Evolutionary conservation across 1,284 basidiomycete species (phyloP).

Genomic region (Malassezia restricta): DNA sequence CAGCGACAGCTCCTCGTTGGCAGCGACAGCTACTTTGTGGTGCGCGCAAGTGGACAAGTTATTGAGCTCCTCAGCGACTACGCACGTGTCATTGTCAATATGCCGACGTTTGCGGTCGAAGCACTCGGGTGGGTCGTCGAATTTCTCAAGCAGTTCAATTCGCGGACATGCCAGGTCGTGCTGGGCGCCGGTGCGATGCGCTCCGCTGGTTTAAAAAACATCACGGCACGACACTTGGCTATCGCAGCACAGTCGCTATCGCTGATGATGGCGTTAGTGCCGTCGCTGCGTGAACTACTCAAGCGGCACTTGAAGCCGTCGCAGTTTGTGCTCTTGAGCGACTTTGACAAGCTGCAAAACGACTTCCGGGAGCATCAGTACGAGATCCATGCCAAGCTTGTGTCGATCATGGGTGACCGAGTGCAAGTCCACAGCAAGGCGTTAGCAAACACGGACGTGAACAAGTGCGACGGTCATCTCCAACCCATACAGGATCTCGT

Average conservation of each 20-base stretch:
- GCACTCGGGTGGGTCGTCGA: slow-evolving; percentile 86
- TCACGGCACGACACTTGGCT: slow-evolving; percentile 87
- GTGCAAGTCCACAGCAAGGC: slow-evolving; percentile 71
- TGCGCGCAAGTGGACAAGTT: slow-evolving; percentile 63
- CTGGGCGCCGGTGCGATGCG: slow-evolving; percentile 95
- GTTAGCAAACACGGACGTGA: slow-evolving; percentile 45
- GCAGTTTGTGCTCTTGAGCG: slow-evolving; percentile 88
- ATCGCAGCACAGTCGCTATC: slow-evolving; percentile 89
- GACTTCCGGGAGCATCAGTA: slow-evolving; percentile 99
- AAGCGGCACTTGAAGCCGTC: slow-evolving; percentile 78
- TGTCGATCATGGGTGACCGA: slow-evolving; percentile 96
- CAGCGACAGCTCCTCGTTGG: slow-evolving; percentile 68
- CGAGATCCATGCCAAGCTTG: slow-evolving; percentile 92
- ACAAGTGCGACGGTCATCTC: background rate
- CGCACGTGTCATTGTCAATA: slow-evolving; percentile 71
- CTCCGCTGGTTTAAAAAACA: slow-evolving; percentile 91
- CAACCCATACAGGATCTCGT: slow-evolving; percentile 68
- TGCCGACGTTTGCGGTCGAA: slow-evolving; percentile 79
- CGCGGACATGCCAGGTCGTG: slow-evolving; percentile 92
- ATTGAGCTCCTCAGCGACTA: slow-evolving; percentile 72
- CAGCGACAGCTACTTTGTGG: slow-evolving; percentile 56
- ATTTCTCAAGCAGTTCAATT: slow-evolving; percentile 83
- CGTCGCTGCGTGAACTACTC: slow-evolving; percentile 87
- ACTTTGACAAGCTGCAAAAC: slow-evolving; percentile 95
- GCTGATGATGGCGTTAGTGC: slow-evolving; percentile 85